Conservation (phyloP, 495 filamentous ascomycete genomes). For the Rostrohypoxylon terebratum region DNA sequence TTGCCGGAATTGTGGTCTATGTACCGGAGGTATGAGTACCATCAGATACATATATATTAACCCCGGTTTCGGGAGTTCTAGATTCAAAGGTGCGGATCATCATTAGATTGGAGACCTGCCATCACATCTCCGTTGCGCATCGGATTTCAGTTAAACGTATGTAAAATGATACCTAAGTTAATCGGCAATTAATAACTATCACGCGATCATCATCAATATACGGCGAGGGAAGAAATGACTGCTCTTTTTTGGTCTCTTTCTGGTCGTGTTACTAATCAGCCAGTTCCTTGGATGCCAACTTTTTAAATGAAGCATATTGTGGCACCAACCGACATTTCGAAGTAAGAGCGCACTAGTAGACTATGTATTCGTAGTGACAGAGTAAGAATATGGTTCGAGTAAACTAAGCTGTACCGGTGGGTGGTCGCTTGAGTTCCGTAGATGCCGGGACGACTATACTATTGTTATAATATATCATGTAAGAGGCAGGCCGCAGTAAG, state of each 20-base stretch:
- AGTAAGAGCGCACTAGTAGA: background rate
- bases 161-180: slow-evolving; percentile 31
- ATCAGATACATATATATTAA: slow-evolving; percentile 27
- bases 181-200: slow-evolving; percentile 26
- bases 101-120: slow-evolving; percentile 25
- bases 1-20: slow-evolving; percentile 30
- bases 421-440: background rate
- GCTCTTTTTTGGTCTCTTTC: slow-evolving; percentile 28
- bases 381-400: slow-evolving; percentile 14
- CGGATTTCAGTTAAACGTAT: slow-evolving; percentile 3
- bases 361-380: slow-evolving; percentile 5
- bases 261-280: slow-evolving; percentile 26
- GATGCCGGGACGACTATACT: slow-evolving; percentile 8
- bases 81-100: slow-evolving; percentile 20
- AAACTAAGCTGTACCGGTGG: background rate
- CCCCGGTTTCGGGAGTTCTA: slow-evolving; percentile 44
- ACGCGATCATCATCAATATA: slow-evolving; percentile 29
- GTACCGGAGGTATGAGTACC: slow-evolving; percentile 32
- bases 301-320: slow-evolving; percentile 10
- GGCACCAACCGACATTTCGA: slow-evolving; percentile 22
- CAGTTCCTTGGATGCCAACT: slow-evolving; percentile 1
- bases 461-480: slow-evolving; percentile 10
- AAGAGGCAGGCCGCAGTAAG: slow-evolving; percentile 16
- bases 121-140: slow-evolving; percentile 20
- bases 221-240: background rate